Evolutionary conservation across 192 early-diverging fungal species (phyloP).

Genomic region (Mortierella alpina): DNA sequence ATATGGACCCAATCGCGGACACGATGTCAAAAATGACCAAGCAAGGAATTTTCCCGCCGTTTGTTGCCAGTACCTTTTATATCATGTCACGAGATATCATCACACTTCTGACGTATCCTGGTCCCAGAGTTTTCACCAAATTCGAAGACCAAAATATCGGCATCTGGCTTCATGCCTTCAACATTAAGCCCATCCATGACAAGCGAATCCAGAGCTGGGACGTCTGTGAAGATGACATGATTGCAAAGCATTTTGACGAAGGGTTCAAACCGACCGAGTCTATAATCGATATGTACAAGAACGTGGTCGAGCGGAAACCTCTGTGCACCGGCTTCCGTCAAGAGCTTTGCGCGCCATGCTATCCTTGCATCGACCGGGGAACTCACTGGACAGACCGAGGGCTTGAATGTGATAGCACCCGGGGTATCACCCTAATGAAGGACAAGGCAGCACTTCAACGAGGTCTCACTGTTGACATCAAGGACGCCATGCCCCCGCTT

Average conservation of each 20-base stretch:
- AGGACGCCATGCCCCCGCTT: slow-evolving; percentile 40
- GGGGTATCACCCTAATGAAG: slow-evolving; percentile 60
- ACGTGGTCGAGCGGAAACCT: slow-evolving; percentile 54
- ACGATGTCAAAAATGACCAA: slow-evolving; percentile 62
- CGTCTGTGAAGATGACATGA: slow-evolving; percentile 73
- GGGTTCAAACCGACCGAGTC: slow-evolving; percentile 50
- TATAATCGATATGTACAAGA: slow-evolving; percentile 68
- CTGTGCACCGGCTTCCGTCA: slow-evolving; percentile 65
- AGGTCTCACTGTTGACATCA: slow-evolving; percentile 19
- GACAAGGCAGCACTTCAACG: slow-evolving; percentile 11
- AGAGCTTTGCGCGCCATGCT: slow-evolving; percentile 64
- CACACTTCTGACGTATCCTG: slow-evolving; percentile 59
- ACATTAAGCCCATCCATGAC: slow-evolving; percentile 68
- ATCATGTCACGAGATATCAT: slow-evolving; percentile 68
- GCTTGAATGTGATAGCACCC: slow-evolving; percentile 61
- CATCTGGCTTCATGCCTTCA: slow-evolving; percentile 69
- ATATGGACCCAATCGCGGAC: slow-evolving; percentile 67
- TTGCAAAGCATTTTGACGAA: slow-evolving; percentile 70
- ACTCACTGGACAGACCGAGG: slow-evolving; percentile 68
- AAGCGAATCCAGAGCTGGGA: slow-evolving; percentile 68
- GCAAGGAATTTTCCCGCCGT: slow-evolving; percentile 68
- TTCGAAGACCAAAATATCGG: slow-evolving; percentile 71
- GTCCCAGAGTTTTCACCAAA: slow-evolving; percentile 64
- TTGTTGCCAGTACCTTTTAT: slow-evolving; percentile 69
- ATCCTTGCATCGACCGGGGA: slow-evolving; percentile 60